Evolutionary conservation across 2,329 filamentous ascomycete genomes (phyloP).

Genomic region (Gremmenia infestans): DNA sequence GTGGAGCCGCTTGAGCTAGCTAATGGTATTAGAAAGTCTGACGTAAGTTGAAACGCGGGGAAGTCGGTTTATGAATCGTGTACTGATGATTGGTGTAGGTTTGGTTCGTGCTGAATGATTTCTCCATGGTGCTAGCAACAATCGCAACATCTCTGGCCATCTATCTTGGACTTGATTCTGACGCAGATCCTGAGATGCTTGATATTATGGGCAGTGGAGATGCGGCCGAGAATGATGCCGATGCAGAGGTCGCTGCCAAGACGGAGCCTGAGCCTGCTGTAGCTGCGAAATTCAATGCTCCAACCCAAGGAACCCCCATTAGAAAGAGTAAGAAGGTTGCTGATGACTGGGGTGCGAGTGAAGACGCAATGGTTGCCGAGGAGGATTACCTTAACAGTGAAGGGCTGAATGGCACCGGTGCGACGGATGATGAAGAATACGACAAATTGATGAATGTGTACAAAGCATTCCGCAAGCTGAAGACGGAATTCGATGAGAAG

Average conservation of each 20-base stretch:
- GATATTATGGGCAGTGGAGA: conserved; percentile 46
- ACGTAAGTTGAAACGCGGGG: conserved; percentile 32
- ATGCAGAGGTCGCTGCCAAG: conserved; percentile 32
- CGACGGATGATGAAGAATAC: conserved; percentile 35
- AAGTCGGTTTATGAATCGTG: not conserved
- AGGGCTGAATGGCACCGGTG: conserved; percentile 30
- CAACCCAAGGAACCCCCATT: conserved; percentile 7
- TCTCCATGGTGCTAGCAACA: conserved; percentile 60
- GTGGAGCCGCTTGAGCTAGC: conserved; percentile 53
- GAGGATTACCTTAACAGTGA: conserved; percentile 30
- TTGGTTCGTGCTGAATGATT: conserved; percentile 69
- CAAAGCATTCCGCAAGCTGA: conserved; percentile 52
- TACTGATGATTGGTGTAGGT: conserved; percentile 34
- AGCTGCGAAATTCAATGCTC: not conserved
- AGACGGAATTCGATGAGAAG: conserved; percentile 57
- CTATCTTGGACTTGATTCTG: conserved; percentile 49
- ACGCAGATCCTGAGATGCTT: conserved; percentile 41
- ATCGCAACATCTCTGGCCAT: conserved; percentile 62
- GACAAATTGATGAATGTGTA: conserved; percentile 50
- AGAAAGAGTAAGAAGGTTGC: conserved; percentile 35
- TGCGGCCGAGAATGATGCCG: conserved; percentile 38
- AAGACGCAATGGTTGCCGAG: conserved; percentile 35
- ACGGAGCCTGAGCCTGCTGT: conserved; percentile 6
- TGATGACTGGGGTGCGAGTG: conserved; percentile 46
- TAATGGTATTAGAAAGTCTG: conserved; percentile 61